Base-by-base conservation (phyloP, 208 protist species). In the Trypanosoma caninum region DNA sequence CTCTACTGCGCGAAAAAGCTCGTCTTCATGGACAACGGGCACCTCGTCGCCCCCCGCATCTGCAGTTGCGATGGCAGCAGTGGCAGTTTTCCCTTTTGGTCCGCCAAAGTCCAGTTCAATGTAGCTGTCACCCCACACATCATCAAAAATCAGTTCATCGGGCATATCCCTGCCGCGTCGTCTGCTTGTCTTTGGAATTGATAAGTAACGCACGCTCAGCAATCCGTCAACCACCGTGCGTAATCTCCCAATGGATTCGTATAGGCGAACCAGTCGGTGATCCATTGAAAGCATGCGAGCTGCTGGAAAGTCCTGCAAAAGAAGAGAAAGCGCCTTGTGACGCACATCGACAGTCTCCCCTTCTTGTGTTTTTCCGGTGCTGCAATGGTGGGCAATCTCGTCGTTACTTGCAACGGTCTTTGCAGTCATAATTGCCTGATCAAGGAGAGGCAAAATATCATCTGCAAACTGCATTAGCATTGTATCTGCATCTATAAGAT, bases 401-500 rank as follows among this genome's bases (percentile, higher is more conserved):
- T 38, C 48, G 11, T 61, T 57, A 9, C 51, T 18, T 23, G 35
- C 14, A 44, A 50, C 41, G 34, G 50, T 51, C 13, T 65, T 44
- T 27, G 59, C 63, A 25, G 59, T 59, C 30, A 54, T 42, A 23
- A 85, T 76, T 2, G 74, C 78, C 2, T 72, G 69, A 46, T 94
- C 84, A 10, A 94, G 59, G 8, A 76, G 76, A 1, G 84, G 88
- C 10, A 94, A 56, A 66, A 94, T 87, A 27, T 72, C 71, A 61
- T 94, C 88, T 2, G 80, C 76, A 44, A 77, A 78, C 1, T 69
- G 70, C 75, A 91, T 84, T 9, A 94, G 72, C 20, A 51, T 77
- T 9, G 75, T 74, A 65, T 94, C 88, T 62, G 90, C 82, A 72
- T 94, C 88, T 59, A 91, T 82, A 22, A 94, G 71, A 68, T 82